A percentile compares a stretch with the other conserved stretches of the same genome.
Conservation (phyloP, 768 basidiomycete genomes). For the Austroboletus eburneus region DNA sequence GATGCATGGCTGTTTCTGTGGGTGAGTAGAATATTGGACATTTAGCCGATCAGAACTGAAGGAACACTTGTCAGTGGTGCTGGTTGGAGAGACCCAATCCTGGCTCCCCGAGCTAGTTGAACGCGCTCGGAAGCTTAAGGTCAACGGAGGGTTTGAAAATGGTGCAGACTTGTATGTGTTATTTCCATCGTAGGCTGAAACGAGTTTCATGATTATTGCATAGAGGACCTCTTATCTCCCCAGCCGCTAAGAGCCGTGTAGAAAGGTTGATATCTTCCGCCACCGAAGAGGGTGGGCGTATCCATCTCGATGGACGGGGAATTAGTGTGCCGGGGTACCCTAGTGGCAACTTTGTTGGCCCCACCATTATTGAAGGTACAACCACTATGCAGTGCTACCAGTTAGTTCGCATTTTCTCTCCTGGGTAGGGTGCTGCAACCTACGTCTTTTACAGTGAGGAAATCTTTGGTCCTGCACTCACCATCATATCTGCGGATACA, state of each 20-base stretch:
- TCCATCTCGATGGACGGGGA: constrained; percentile 82
- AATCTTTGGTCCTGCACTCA: constrained; percentile 91
- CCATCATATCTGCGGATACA: constrained; percentile 72
- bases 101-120: constrained; percentile 89
- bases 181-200: background rate
- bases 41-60: background rate
- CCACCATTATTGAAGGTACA: constrained; percentile 82
- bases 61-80: constrained; percentile 43
- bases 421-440: background rate
- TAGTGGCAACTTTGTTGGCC: constrained; percentile 91
- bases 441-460: constrained; percentile 58
- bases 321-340: constrained; percentile 68
- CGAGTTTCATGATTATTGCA: background rate
- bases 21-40: constrained; percentile 41
- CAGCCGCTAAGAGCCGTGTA: constrained; percentile 75
- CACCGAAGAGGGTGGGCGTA: constrained; percentile 76
- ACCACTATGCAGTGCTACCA: constrained; percentile 84
- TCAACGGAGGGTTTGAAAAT: constrained; percentile 88
- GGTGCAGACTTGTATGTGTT: constrained; percentile 69
- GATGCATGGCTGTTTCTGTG: constrained; percentile 96
- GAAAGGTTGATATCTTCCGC: constrained; percentile 69
- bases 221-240: constrained; percentile 80
- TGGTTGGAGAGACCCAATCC: constrained; percentile 73
- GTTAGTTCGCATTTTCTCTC: constrained; percentile 41
- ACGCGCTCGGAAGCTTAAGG: constrained; percentile 72